Percentiles rank a stretch among this genome's conserved stretches.
Conservation (phyloP, 176 grass and related monocot genomes). For the Oryza punctata region DNA sequence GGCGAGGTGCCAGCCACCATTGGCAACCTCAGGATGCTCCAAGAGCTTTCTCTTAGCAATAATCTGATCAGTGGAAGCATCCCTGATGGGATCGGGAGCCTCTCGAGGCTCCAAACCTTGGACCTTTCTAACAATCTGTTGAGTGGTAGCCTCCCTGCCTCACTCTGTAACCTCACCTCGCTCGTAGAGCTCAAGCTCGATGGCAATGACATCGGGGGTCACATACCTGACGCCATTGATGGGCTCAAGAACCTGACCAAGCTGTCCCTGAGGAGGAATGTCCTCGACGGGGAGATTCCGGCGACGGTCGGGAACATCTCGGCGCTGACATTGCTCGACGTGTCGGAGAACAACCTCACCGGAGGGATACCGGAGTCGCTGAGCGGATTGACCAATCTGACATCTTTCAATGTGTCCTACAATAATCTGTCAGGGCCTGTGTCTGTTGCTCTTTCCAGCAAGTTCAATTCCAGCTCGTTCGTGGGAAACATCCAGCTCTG, state of each 20-base stretch:
- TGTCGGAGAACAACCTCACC: conserved; percentile 84
- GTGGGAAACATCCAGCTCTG: conserved; percentile 81
- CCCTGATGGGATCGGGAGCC: conserved; percentile 59
- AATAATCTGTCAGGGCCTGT: conserved; percentile 80
- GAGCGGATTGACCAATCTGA: conserved; percentile 57
- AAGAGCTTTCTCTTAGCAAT: conserved; percentile 51
- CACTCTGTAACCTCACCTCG: conserved; percentile 57
- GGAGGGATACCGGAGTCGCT: conserved; percentile 74
- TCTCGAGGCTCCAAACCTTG: conserved; percentile 59
- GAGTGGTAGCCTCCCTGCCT: conserved; percentile 46
- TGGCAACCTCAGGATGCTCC: conserved; percentile 55
- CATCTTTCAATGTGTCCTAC: conserved; percentile 70
- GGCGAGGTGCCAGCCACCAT: conserved; percentile 63
- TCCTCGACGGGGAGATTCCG: conserved; percentile 69
- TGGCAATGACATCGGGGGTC: conserved; percentile 56
- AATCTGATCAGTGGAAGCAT: conserved; percentile 75
- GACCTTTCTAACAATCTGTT: conserved; percentile 76
- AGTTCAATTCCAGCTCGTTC: conserved; percentile 93
- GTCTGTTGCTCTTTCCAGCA: conserved; percentile 62
- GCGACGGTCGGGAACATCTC: conserved; percentile 59
- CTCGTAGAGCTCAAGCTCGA: conserved; percentile 54
- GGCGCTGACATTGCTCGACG: conserved; percentile 61
- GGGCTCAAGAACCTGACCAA: conserved; percentile 63
- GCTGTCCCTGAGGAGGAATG: conserved; percentile 60
- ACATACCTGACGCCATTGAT: conserved; percentile 56